A percentile compares a stretch with the other conserved stretches of the same genome.
Evolutionary conservation across 2,329 filamentous ascomycete species (phyloP).

Genomic region (Harringtonia aguacate): DNA sequence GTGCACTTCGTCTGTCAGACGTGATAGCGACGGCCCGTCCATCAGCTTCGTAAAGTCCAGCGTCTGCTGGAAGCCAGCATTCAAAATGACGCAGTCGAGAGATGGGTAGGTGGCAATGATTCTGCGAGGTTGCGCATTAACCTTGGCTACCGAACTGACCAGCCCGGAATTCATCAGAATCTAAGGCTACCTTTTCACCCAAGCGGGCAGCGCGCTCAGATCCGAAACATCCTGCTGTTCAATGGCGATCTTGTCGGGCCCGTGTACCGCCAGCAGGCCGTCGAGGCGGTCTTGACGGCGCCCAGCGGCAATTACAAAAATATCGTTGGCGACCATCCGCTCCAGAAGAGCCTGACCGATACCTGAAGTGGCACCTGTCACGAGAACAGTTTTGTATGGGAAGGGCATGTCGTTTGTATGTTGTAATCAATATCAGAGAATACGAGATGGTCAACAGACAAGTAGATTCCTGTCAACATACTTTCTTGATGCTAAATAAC

Average conservation of each 20-base stretch:
- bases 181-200: too few relatives aligned
- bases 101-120: conserved; percentile 29
- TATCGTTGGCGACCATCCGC: conserved; percentile 28
- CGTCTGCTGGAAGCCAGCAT: conserved; percentile 46
- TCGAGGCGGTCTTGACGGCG: conserved; percentile 37
- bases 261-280: conserved; percentile 30
- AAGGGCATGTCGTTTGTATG: conserved; percentile 32
- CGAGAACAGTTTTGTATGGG: conserved; percentile 42
- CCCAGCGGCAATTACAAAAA: conserved; percentile 44
- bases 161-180: too few relatives aligned
- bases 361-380: conserved; percentile 43
- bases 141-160: too few relatives aligned
- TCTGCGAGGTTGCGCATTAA: conserved; percentile 17
- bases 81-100: conserved; percentile 46
- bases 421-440: not conserved
- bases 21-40: too few relatives aligned
- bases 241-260: conserved; percentile 19
- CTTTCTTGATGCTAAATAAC: too few relatives aligned
- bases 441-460: too few relatives aligned
- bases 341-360: conserved; percentile 40
- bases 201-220: too few relatives aligned
- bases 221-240: too few relatives aligned
- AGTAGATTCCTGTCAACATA: too few relatives aligned
- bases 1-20: too few relatives aligned
- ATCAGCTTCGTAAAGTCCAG: too few relatives aligned